A percentile compares a stretch with the other conserved stretches of the same genome.
These are phyloP conservation scores for Cercospora sojina DNA, from an alignment of 2,329 filamentous ascomycete species.

Conservation along the genomic window DNA sequence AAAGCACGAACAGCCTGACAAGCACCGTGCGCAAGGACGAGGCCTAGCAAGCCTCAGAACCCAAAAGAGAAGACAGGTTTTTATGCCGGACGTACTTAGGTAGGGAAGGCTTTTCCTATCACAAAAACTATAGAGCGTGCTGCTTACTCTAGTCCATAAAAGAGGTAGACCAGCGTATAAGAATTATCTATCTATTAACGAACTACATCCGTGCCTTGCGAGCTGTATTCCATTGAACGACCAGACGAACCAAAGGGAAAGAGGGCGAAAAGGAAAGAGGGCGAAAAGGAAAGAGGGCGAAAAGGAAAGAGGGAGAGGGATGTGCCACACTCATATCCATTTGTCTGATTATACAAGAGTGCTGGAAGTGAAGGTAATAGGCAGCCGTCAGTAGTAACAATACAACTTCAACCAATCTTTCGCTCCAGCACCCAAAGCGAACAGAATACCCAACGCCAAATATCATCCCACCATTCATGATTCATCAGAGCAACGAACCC, in stretches of 20 bases:
- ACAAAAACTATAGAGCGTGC: too few species aligned
- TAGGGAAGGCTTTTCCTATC: too few species aligned
- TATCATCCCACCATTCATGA: not conserved
- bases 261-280: not conserved
- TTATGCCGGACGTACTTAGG: too few species aligned
- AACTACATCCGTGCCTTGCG: not conserved
- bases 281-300: not conserved
- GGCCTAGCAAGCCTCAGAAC: too few species aligned
- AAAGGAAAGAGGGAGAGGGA: not conserved
- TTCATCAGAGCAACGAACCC: slow-evolving; percentile 1
- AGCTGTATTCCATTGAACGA: too few species aligned
- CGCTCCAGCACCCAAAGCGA: not conserved
- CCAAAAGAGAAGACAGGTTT: too few species aligned
- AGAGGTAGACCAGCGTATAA: too few species aligned
- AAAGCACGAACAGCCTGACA: too few species aligned
- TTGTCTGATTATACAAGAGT: not conserved
- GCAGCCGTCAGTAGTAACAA: not conserved
- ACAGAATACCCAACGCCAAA: not conserved
- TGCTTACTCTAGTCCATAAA: too few species aligned
- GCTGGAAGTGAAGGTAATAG: not conserved
- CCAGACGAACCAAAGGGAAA: too few species aligned
- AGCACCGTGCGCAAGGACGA: too few species aligned
- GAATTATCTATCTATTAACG: too few species aligned
- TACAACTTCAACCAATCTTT: not conserved
- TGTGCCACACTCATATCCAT: not conserved